Evolutionary conservation across 2,329 filamentous ascomycete genomes (phyloP).

Genomic region (Decorospora gaudefroyi): DNA sequence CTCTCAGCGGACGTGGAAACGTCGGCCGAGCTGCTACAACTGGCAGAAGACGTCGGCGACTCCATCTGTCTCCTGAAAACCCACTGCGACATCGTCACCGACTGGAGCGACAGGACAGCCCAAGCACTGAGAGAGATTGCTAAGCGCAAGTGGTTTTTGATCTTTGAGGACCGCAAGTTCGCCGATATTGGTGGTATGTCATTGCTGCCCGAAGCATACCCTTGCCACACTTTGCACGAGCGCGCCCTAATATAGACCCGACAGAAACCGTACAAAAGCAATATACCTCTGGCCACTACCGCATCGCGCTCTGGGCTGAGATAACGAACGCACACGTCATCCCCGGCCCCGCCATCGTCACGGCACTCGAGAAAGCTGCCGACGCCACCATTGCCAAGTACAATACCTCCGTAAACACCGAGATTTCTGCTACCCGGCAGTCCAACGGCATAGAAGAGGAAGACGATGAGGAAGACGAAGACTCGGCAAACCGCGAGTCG

Average conservation of each 20-base stretch:
- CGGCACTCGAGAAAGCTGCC: conserved; percentile 56
- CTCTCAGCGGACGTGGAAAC: conserved; percentile 63
- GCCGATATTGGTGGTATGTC: conserved; percentile 60
- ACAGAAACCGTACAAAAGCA: conserved; percentile 60
- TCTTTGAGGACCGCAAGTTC: conserved; percentile 62
- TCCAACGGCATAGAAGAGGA: conserved; percentile 38
- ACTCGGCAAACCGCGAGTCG: conserved; percentile 49
- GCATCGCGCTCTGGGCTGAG: conserved; percentile 58
- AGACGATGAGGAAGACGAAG: conserved; percentile 31
- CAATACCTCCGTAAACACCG: conserved; percentile 58
- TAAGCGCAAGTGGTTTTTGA: conserved; percentile 55
- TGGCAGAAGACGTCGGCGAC: conserved; percentile 64
- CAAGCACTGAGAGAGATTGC: conserved; percentile 55
- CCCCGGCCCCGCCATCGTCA: conserved; percentile 58
- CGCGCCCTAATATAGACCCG: conserved; percentile 12
- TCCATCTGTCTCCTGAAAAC: conserved; percentile 65
- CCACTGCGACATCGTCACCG: conserved; percentile 64
- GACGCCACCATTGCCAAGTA: conserved; percentile 53
- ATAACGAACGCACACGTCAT: conserved; percentile 60
- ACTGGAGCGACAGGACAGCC: conserved; percentile 63
- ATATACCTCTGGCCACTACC: conserved; percentile 57
- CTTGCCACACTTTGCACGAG: neutral
- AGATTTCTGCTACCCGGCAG: conserved; percentile 51
- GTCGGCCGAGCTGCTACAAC: conserved; percentile 58
- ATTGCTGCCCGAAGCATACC: neutral